Percentiles rank a stretch among this genome's conserved stretches.
These are phyloP conservation scores for Lentinus tigrinus DNA, from an alignment of 768 basidiomycete species.

Conservation along the genomic window DNA sequence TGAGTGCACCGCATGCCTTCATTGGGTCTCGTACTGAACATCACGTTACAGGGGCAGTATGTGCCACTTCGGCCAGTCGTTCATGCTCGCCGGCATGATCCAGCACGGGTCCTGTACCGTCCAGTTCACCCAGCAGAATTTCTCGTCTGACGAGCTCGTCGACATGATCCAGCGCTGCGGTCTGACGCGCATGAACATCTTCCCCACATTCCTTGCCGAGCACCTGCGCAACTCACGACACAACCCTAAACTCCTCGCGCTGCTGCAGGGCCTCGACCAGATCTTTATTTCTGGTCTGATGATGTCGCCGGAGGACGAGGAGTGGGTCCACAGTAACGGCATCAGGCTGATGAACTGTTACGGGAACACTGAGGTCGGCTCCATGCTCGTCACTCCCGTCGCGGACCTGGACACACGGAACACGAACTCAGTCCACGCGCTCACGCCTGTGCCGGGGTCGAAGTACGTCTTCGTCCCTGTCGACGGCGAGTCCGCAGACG, in stretches of 20 bases:
- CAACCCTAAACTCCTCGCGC: constrained; percentile 51
- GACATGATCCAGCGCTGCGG: constrained; percentile 57
- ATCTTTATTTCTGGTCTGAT: constrained; percentile 31
- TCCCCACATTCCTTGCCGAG: constrained; percentile 28
- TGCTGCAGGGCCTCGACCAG: constrained; percentile 28
- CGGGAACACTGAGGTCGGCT: constrained; percentile 29
- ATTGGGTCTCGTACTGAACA: constrained; percentile 14
- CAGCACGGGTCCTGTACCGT: constrained; percentile 28
- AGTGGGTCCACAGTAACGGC: constrained; percentile 29
- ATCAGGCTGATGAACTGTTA: constrained; percentile 45
- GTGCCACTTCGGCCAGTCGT: constrained; percentile 78
- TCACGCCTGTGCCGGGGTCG: constrained; percentile 56
- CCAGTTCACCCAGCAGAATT: constrained; percentile 25
- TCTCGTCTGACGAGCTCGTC: constrained; percentile 30
- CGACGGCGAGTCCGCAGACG: constrained; percentile 37
- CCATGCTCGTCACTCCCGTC: constrained; percentile 31
- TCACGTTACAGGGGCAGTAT: constrained; percentile 65
- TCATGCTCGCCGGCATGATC: constrained; percentile 42
- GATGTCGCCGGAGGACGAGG: constrained; percentile 50
- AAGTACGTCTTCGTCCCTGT: constrained; percentile 67
- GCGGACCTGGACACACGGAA: constrained; percentile 27
- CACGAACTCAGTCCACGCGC: constrained; percentile 40
- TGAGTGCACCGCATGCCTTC: constrained; percentile 36
- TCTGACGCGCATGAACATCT: constrained; percentile 31
- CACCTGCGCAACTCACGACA: constrained; percentile 47